Evolutionary conservation across 768 basidiomycete genomes (phyloP).

Genomic region (Calocera cornea): DNA sequence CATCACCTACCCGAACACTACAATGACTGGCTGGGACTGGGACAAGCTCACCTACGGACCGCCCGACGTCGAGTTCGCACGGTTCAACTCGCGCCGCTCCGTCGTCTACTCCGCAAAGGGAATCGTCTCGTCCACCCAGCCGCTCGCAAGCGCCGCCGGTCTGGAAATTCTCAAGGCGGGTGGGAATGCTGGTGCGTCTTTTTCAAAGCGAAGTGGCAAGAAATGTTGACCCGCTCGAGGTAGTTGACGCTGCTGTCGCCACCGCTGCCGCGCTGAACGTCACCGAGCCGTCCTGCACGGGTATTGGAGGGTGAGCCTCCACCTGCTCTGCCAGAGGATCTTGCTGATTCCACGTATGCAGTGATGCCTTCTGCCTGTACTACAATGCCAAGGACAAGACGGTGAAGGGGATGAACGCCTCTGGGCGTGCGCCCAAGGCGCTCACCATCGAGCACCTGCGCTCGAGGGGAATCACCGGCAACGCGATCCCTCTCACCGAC

Average conservation of each 20-base stretch:
- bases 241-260: constrained; percentile 90
- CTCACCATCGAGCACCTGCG: constrained; percentile 62
- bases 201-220: not conserved
- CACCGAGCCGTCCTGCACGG: constrained; percentile 63
- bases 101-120: constrained; percentile 74
- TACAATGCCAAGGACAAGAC: constrained; percentile 70
- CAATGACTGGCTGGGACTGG: constrained; percentile 27
- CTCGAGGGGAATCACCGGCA: constrained; percentile 50
- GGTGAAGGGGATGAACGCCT: constrained; percentile 85
- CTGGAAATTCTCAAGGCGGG: constrained; percentile 83
- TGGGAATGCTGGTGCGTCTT: constrained; percentile 74
- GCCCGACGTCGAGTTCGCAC: constrained; percentile 50
- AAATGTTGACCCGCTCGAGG: not conserved
- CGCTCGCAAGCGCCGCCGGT: constrained; percentile 81
- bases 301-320: constrained; percentile 68
- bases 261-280: constrained; percentile 85
- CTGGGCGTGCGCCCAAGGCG: constrained; percentile 71
- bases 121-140: constrained; percentile 77
- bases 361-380: constrained; percentile 87
- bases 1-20: not conserved
- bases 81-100: constrained; percentile 72
- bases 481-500: constrained; percentile 60
- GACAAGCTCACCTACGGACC: constrained; percentile 40
- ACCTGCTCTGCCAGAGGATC: not conserved
- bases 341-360: constrained; percentile 19